Evolutionary conservation across 306 rosid species (phyloP), one percentile per base, ranked within the genome.

Genomic region (Astragalus membranaceus): DNA sequence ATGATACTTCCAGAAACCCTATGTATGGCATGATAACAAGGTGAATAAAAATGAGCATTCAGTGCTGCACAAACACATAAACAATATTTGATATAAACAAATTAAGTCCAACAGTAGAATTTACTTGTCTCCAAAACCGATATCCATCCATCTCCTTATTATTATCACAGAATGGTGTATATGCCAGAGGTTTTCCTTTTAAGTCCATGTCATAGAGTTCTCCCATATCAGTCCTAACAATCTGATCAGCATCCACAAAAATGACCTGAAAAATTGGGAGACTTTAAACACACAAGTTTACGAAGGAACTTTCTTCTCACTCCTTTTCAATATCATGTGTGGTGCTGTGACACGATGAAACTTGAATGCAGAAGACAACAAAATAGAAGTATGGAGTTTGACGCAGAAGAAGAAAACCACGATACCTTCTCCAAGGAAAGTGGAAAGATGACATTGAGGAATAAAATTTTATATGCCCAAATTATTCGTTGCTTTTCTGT

Each of bases 1-100:
- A 74, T 95, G 99, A 75, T 95, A 97, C 85, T 80, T 95, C 99
- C 97, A 91, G 77, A 95, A 95, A 70, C 99, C 99, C 99, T 91
- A 82, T n/a, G n/a, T n/a, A n/a, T 36, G 49, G 63, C 78, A 77
- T 64, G 29, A 81, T 53, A 69, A 58, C 62, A 54, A 69, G 52
- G 58, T 54, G 60, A 78, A 63, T 43, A 48, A 61, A 30, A 47
- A 16, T 73, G 51, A 75, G 80, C 63, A 67, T 17, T 1, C 56
- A 66, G 13, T 69, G 33, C 43, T 13, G 71, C 37, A 14, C 78
- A 64, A 11, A 11, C 49, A 51, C n/a, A n/a, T n/a, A n/a, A n/a
- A n/a, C n/a, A n/a, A n/a, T n/a, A n/a, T n/a, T n/a, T n/a, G n/a
- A n/a, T 33, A 30, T 33, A 39, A 53, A 53, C 35, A 71, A 69